Evolutionary conservation across 805 yeast genomes (phyloP).

Genomic region (Spathaspora sp.): DNA sequence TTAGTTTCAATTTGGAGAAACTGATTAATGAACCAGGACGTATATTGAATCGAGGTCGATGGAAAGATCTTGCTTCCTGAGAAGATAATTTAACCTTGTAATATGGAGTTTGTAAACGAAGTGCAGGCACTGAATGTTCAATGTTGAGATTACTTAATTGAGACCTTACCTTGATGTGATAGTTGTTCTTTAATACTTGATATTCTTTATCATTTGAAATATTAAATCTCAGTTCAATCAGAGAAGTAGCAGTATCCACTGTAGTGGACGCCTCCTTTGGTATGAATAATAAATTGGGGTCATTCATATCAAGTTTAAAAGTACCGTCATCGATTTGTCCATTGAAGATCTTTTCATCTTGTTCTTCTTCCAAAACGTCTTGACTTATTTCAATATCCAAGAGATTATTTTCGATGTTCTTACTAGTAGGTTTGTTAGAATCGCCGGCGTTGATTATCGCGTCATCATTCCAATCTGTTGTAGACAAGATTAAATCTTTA

Average conservation of each 20-base stretch:
- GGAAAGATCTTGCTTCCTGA: slow-evolving; percentile 70
- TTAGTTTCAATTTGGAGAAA: slow-evolving; percentile 67
- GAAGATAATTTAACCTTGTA: slow-evolving; percentile 75
- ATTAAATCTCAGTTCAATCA: slow-evolving; percentile 66
- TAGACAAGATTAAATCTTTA: slow-evolving; percentile 59
- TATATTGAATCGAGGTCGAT: slow-evolving; percentile 70
- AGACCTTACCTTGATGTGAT: slow-evolving; percentile 87
- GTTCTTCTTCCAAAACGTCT: slow-evolving; percentile 47
- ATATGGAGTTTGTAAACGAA: slow-evolving; percentile 83
- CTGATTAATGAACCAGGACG: slow-evolving; percentile 75
- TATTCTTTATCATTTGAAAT: slow-evolving; percentile 87
- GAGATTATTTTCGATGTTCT: slow-evolving; percentile 11
- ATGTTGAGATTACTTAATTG: slow-evolving; percentile 87
- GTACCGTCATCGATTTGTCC: slow-evolving; percentile 49
- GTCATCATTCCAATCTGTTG: slow-evolving; percentile 78
- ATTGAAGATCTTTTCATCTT: slow-evolving; percentile 70
- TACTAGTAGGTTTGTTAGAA: slow-evolving; percentile 6
- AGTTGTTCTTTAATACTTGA: slow-evolving; percentile 76
- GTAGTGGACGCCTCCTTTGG: slow-evolving; percentile 28
- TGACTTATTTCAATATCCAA: slow-evolving; percentile 8
- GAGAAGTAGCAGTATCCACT: slow-evolving; percentile 46
- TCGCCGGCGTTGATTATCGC: slow-evolving; percentile 51
- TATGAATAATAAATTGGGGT: slow-evolving; percentile 71
- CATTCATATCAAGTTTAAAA: slow-evolving; percentile 77
- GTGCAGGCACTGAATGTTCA: slow-evolving; percentile 89